Evolutionary conservation across 2,329 filamentous ascomycete genomes (phyloP).

Genomic region (Pleoardoris graminearum): DNA sequence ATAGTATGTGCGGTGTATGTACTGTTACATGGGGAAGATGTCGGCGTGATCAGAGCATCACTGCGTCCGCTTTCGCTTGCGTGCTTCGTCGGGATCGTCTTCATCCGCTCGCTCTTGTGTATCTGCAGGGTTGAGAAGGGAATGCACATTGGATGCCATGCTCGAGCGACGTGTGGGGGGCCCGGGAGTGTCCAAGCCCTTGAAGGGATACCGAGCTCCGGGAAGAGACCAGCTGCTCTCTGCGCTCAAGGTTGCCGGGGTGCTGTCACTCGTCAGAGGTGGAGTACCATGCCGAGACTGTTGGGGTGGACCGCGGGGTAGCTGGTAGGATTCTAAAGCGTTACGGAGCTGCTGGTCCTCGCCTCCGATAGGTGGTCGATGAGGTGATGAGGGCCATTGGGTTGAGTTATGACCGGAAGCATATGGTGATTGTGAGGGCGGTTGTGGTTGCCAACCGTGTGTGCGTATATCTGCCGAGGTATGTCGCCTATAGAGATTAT

Average conservation of each 20-base stretch:
- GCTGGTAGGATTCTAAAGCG: constrained; percentile 70
- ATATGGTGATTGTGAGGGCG: constrained; percentile 63
- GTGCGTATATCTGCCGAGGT: constrained; percentile 93
- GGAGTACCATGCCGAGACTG: constrained; percentile 60
- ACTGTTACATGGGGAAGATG: constrained; percentile 20
- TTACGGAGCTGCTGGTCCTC: constrained; percentile 73
- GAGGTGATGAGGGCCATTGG: constrained; percentile 70
- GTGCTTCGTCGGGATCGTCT: constrained; percentile 63
- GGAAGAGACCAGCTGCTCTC: constrained; percentile 62
- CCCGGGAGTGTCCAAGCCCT: constrained; percentile 55
- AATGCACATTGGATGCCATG: constrained; percentile 72
- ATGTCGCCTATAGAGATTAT: constrained; percentile 78
- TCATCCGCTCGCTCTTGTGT: constrained; percentile 68
- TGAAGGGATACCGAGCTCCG: constrained; percentile 54
- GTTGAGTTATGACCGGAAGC: constrained; percentile 63
- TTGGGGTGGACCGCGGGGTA: constrained; percentile 57
- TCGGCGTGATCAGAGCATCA: constrained; percentile 17
- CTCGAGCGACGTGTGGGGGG: constrained; percentile 69
- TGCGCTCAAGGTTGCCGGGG: constrained; percentile 53
- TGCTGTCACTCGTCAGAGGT: constrained; percentile 54
- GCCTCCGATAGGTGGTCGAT: constrained; percentile 48
- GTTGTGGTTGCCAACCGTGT: constrained; percentile 64
- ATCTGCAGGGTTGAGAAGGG: constrained; percentile 68
- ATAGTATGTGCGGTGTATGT: constrained; percentile 17
- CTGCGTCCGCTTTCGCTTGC: constrained; percentile 60